These are phyloP conservation scores for Mycena filopes DNA, from an alignment of 768 basidiomycete species.

Conservation along the genomic window DNA sequence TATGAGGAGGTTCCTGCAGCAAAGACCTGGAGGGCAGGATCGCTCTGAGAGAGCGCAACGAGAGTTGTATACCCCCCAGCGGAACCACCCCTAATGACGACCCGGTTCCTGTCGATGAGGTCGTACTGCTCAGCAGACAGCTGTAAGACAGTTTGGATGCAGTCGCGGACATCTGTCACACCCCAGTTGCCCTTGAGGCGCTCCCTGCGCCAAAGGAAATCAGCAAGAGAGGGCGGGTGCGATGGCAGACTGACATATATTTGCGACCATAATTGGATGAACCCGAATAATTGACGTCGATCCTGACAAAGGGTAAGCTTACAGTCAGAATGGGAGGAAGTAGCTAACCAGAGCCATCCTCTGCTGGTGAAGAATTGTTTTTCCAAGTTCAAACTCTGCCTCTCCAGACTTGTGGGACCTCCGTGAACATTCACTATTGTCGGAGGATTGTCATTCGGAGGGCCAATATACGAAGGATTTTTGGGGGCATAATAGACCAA, in stretches of 20 bases:
- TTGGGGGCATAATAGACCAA: conserved; percentile 64
- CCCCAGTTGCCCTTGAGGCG: conserved; percentile 69
- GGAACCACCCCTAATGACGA: conserved; percentile 66
- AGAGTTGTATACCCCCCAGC: conserved; percentile 70
- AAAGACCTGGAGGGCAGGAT: conserved; percentile 48
- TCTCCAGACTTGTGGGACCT: conserved; percentile 58
- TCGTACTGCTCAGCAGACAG: conserved; percentile 48
- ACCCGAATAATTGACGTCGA: conserved; percentile 72
- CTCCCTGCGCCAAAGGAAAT: conserved; percentile 27
- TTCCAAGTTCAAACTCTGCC: conserved; percentile 51
- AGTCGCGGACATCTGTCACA: conserved; percentile 64
- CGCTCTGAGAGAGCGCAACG: conserved; percentile 40
- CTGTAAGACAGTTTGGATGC: conserved; percentile 51
- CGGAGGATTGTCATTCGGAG: conserved; percentile 59
- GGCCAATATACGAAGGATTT: conserved; percentile 55
- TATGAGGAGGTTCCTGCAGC: conserved; percentile 60
- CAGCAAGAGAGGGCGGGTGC: neutral
- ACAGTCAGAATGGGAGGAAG: no score
- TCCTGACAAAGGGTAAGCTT: conserved; percentile 37
- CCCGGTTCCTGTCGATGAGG: conserved; percentile 61
- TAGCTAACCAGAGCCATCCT: conserved; percentile 60
- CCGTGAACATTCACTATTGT: conserved; percentile 64
- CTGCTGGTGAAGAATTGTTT: conserved; percentile 62
- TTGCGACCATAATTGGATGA: conserved; percentile 66
- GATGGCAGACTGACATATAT: conserved; percentile 46